Evolutionary conservation across 164 flowering plant genomes (phyloP), one percentile per base, ranked within the genome.

Genomic region (Berberis thunbergii): DNA sequence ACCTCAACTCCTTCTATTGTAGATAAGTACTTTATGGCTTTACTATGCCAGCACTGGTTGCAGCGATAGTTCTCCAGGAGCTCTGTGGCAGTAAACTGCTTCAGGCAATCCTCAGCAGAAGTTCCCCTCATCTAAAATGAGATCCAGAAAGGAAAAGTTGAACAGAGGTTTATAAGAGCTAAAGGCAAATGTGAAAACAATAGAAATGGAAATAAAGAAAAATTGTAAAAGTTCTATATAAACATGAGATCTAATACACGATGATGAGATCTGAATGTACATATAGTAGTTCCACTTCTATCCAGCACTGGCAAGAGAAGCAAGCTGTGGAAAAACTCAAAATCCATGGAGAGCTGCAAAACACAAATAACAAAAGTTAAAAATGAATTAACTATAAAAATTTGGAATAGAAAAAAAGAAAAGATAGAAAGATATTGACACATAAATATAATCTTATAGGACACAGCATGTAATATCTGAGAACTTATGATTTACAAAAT

Each of bases 331-430:
- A 93, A 93, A 74, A 80, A 79, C 72, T 87, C 85, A 80, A 74
- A 94, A 68, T 80, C 85, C 80, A 86, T 71, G 11, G 88, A 82
- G 57, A 90, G 84, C 98, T 93, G 94, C 77, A 82, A 68, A 70
- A 59, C 5, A 60, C 43, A 54, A 54, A 72, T 12, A 49, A 50
- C 41, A 60, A 48, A 12, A 42, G 3, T 54, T 45, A 65, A 43
- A 9, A 12, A 52, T 12, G 13, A 26, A 26, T 26, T 26, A 26
- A 26, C 26, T 26, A 26, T 26, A 26, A 26, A 26, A 26, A 26
- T 26, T 26, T 26, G 26, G 26, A 26, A 26, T 26, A 26, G 26
- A 26, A 26, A 26, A 26, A 26, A 26, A 26, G 26, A 26, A 26
- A 26, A 26, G 26, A 26, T 26, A 26, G 26, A 26, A 26, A 26